Evolutionary conservation across 352 stramenopile species (phyloP), one percentile per base, ranked within the genome.

Genomic region (Phytopythium kandeliae): DNA sequence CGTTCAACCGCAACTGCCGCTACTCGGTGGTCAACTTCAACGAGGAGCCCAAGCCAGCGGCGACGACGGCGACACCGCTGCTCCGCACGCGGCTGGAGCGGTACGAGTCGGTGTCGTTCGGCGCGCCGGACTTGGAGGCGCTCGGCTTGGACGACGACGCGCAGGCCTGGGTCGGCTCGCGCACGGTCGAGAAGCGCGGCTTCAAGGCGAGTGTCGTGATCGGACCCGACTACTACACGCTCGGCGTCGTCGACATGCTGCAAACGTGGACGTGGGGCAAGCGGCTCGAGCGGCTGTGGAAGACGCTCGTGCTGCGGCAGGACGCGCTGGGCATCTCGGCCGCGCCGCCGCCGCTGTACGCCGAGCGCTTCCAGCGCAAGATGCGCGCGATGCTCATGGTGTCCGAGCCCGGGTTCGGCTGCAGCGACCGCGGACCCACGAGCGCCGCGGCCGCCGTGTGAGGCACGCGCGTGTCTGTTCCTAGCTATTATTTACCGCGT

Each of bases 171-270:
- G 54, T 85, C 36, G 84, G 83, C 24, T 59, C 51, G 30, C 74
- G 83, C 35, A 72, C 70, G 9, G 42, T 83, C 10, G 78, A 83
- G 28, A 93, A 89, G 42, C 58, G 52, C 9, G 83, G 80, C 1
- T 90, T 88, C 42, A 74, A 86, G 38, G 81, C 79, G 17, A 84
- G 58, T 30, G 77, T 81, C 31, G 82, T 96, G 0, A 67, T 93
- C 43, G 85, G 83, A 0, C 85, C 86, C 0, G 82, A 94, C 50
- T 89, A 86, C 46, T 96, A 96, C 55, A 95, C 87, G 26, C 62
- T 96, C 33, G 86, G 86, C 33, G 63, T 96, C 24, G 84, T 96
- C n/a, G 86, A 96, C 56, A 95, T 96, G 58, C 63, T 96, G 25
- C 86, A 96, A 59, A 90, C 80, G 24, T 96, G 83, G 84, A 96